Evolutionary conservation across 2,329 filamentous ascomycete species (phyloP).

Genomic region (Cladophialophora bantiana): DNA sequence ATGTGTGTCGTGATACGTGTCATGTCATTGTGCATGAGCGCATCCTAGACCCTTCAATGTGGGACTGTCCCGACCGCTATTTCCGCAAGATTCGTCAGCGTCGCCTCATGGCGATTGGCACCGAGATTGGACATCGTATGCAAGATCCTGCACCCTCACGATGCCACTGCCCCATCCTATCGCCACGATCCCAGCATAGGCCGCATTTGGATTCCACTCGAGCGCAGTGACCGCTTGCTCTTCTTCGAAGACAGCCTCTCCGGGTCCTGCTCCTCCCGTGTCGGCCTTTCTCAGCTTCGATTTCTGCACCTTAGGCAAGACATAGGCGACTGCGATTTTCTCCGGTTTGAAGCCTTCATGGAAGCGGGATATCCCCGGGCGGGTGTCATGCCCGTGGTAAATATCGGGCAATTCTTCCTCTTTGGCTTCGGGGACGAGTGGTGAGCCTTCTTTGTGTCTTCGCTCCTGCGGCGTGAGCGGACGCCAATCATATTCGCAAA

Average conservation of each 20-base stretch:
- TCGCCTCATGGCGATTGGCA: background rate
- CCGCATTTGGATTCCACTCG: constrained; percentile 72
- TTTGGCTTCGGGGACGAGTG: too few relatives aligned
- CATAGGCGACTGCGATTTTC: constrained; percentile 42
- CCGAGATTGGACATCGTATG: constrained; percentile 43
- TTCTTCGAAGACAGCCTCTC: constrained; percentile 65
- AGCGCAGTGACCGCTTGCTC: constrained; percentile 67
- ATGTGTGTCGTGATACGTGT: too few relatives aligned
- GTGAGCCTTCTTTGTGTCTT: background rate
- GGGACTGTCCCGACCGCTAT: background rate
- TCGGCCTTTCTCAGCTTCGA: background rate
- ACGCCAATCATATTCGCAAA: constrained; percentile 66
- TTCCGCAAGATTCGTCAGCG: background rate
- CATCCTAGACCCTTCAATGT: background rate
- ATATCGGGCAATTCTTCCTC: constrained; percentile 23
- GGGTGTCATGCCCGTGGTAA: constrained; percentile 33
- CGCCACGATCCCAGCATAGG: constrained; percentile 72
- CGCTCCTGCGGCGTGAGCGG: constrained; percentile 26
- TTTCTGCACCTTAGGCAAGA: constrained; percentile 11
- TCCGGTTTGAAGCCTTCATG: constrained; percentile 54
- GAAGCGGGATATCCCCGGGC: constrained; percentile 51
- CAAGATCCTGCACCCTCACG: constrained; percentile 71
- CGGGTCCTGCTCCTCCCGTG: constrained; percentile 30
- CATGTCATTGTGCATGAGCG: background rate
- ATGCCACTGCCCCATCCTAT: constrained; percentile 71